Base-by-base conservation (phyloP, 2,329 filamentous ascomycete genomes). In the Orbilia oligospora region DNA sequence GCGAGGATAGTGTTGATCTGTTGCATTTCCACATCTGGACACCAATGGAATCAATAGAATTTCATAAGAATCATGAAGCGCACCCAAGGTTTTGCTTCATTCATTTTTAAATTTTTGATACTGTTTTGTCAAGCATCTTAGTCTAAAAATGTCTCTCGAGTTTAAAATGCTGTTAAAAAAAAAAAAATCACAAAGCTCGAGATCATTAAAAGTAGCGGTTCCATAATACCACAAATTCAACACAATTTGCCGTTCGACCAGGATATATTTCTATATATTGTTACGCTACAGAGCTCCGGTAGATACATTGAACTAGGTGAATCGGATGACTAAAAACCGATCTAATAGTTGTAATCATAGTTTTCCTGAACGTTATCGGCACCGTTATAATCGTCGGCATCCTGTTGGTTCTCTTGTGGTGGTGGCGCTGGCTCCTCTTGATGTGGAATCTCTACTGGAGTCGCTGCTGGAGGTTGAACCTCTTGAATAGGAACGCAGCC, bases 401-500 rank as follows among this genome's bases (percentile, higher is more conserved):
- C 18, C 5, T 58, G 3, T 22, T 38, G n/a, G 30, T 14, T 22
- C 6, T 38, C 1, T 2, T 20, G 0, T 58, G 53, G 53, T 58
- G 53, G 53, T 12, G 53, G 30, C 0, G 12, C 53, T 12, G 53
- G 53, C 2, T 2, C 30, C 8, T 58, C 53, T 5, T 38, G n/a
- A 3, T 20, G n/a, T 22, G 53, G 53, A 58, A 20, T 4, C 24
- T 55, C 33, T 20, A 6, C 16, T 18, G 16, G 30, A 1, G 53
- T 1, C 10, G 38, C 9, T 22, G n/a, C n/a, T 41, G 33, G 30
- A 38, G 53, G 30, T 18, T 18, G n/a, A 22, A 22, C 53, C 30
- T 38, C 30, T 16, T 58, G 53, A 30, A 58, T 38, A 5, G 53
- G 53, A 6, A 58, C 33, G 6, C 53, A 58, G 18, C 53, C 53